Percentiles rank a stretch among this genome's conserved stretches.
phyloP scores from a whole-genome alignment of 208 protist genomes.

The Trypanosoma grayi region DNA sequence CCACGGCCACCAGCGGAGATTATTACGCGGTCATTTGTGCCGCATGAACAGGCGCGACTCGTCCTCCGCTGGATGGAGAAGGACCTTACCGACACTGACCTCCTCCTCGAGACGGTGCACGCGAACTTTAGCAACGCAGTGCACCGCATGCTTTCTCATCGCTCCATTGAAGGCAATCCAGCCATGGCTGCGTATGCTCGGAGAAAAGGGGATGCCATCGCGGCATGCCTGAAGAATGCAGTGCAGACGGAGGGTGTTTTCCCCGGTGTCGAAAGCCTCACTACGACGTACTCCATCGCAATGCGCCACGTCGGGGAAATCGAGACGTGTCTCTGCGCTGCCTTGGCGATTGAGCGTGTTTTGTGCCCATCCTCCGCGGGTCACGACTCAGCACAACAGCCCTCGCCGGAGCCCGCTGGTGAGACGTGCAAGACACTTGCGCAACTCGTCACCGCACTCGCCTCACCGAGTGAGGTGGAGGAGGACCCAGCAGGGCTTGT shows the following conservation, averaged over 20 bases:
- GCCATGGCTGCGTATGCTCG: slow-evolving; percentile 35
- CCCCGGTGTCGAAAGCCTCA: slow-evolving; percentile 40
- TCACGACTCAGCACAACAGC: slow-evolving; percentile 5
- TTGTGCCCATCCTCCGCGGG: slow-evolving; percentile 22
- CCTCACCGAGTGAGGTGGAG: slow-evolving; percentile 13
- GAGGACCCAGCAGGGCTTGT: neutral
- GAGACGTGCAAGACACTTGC: slow-evolving; percentile 26
- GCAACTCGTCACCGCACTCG: slow-evolving; percentile 22
- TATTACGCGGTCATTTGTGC: slow-evolving; percentile 36
- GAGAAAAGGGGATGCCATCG: slow-evolving; percentile 17
- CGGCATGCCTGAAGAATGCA: slow-evolving; percentile 27
- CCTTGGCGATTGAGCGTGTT: slow-evolving; percentile 52
- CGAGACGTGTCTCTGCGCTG: slow-evolving; percentile 49
- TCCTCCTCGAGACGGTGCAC: slow-evolving; percentile 54
- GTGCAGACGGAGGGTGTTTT: slow-evolving; percentile 4
- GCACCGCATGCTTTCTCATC: slow-evolving; percentile 67
- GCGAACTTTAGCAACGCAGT: slow-evolving; percentile 56
- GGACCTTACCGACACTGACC: slow-evolving; percentile 22
- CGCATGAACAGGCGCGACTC: slow-evolving; percentile 37
- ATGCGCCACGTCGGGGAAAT: slow-evolving; percentile 55
- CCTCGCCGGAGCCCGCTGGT: slow-evolving; percentile 18
- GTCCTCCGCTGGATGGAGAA: slow-evolving; percentile 58
- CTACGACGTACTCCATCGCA: slow-evolving; percentile 32
- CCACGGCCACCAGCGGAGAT: slow-evolving; percentile 59
- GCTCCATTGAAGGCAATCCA: slow-evolving; percentile 35